A percentile compares a stretch with the other conserved stretches of the same genome.
Conservation (phyloP, 257 asterid species). For the Galeopsis tetrahit region DNA sequence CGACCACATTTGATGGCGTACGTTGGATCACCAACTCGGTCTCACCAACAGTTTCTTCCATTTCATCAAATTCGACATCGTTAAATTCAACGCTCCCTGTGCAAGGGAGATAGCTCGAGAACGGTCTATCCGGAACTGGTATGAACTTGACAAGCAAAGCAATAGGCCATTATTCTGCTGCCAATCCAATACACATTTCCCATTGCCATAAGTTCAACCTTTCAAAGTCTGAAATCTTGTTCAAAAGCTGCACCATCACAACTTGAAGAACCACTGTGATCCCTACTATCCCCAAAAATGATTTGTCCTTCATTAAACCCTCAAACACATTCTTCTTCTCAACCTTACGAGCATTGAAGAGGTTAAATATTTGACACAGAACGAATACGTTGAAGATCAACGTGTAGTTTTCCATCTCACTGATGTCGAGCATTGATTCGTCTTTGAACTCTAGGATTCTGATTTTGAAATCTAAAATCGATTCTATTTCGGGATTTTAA, state of each 20-base stretch:
- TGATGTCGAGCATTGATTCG: too few species aligned
- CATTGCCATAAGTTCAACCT: slow-evolving; percentile 66
- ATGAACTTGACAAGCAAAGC: slow-evolving; percentile 53
- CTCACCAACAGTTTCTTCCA: too few species aligned
- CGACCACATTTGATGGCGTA: too few species aligned
- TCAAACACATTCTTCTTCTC: slow-evolving; percentile 66
- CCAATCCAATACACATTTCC: slow-evolving; percentile 58
- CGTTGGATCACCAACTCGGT: too few species aligned
- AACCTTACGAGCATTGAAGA: slow-evolving; percentile 61
- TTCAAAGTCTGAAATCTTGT: slow-evolving; percentile 61
- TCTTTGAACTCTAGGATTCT: too few species aligned
- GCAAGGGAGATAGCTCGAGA: too few species aligned
- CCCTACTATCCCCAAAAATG: slow-evolving; percentile 62
- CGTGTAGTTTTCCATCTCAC: too few species aligned
- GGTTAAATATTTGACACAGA: slow-evolving; percentile 65
- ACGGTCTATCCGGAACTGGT: slow-evolving; percentile 47
- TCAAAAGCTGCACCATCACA: slow-evolving; percentile 70
- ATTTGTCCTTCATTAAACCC: slow-evolving; percentile 53
- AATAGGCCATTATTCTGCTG: slow-evolving; percentile 59
- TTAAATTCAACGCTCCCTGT: too few species aligned
- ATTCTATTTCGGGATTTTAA: too few species aligned
- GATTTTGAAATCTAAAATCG: too few species aligned
- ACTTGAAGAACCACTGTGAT: slow-evolving; percentile 55
- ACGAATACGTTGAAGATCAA: slow-evolving; percentile 64
- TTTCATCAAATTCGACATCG: too few species aligned